phyloP scores from a whole-genome alignment of 2,329 filamentous ascomycete species.

The Dendrostoma leiphaemia region DNA sequence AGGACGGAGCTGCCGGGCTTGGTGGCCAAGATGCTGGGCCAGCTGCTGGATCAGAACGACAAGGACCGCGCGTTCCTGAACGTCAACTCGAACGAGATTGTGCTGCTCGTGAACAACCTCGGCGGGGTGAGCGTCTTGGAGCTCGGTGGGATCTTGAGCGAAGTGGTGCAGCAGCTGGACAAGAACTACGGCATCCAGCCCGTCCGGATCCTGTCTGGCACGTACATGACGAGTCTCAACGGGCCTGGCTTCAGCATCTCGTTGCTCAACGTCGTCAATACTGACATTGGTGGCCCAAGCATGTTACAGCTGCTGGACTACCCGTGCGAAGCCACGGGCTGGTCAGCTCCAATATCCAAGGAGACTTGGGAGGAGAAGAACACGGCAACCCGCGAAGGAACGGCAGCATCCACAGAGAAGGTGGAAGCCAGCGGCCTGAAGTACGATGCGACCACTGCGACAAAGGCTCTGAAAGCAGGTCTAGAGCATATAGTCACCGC shows the following conservation, averaged over 20 bases:
- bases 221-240: slow-evolving; percentile 78
- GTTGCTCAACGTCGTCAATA: slow-evolving; percentile 61
- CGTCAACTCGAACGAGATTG: slow-evolving; percentile 61
- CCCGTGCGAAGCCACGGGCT: slow-evolving; percentile 67
- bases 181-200: slow-evolving; percentile 58
- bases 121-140: slow-evolving; percentile 72
- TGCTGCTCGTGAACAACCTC: slow-evolving; percentile 73
- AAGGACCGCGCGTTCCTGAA: slow-evolving; percentile 68
- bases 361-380: slow-evolving; percentile 62
- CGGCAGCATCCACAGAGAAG: slow-evolving; percentile 28
- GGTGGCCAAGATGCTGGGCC: slow-evolving; percentile 64
- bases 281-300: slow-evolving; percentile 56
- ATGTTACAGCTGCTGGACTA: slow-evolving; percentile 71
- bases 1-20: slow-evolving; percentile 52
- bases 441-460: slow-evolving; percentile 51
- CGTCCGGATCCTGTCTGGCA: slow-evolving; percentile 64
- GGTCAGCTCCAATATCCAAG: slow-evolving; percentile 62
- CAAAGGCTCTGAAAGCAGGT: slow-evolving; percentile 52
- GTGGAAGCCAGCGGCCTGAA: slow-evolving; percentile 46
- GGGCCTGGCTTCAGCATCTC: slow-evolving; percentile 73
- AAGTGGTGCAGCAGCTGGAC: slow-evolving; percentile 64
- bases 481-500: slow-evolving; percentile 62
- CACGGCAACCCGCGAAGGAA: slow-evolving; percentile 42
- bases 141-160: slow-evolving; percentile 67
- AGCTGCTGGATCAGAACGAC: slow-evolving; percentile 65